Evolutionary conservation across 2,329 filamentous ascomycete genomes (phyloP).

Genomic region (Aureobasidium sp.): DNA sequence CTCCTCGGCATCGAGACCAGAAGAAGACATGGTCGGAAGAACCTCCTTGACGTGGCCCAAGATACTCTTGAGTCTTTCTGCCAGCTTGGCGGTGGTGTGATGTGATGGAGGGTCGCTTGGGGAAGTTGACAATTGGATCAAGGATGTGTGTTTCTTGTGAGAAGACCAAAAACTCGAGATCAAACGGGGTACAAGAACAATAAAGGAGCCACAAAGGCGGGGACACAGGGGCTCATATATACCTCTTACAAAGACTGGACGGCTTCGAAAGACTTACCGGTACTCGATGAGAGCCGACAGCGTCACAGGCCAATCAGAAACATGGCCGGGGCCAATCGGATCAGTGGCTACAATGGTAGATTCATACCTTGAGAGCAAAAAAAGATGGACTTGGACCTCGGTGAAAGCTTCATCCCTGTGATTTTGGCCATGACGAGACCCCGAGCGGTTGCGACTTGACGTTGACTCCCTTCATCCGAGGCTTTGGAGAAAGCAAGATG

Average conservation of each 20-base stretch:
- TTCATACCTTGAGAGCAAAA: not conserved
- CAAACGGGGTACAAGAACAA: not conserved
- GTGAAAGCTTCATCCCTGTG: constrained; percentile 2
- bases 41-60: constrained; percentile 9
- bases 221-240: constrained; percentile 7
- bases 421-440: not conserved
- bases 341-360: not conserved
- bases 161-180: not conserved
- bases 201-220: not conserved
- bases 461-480: constrained; percentile 12
- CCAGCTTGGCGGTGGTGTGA: constrained; percentile 8
- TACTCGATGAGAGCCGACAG: constrained; percentile 1
- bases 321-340: constrained; percentile 4
- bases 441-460: constrained; percentile 3
- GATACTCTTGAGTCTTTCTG: constrained; percentile 12
- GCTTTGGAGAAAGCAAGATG: not conserved
- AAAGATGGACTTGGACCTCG: not conserved
- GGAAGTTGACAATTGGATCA: not conserved
- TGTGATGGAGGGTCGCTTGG: not conserved
- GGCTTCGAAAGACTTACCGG: constrained; percentile 4
- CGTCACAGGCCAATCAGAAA: not conserved
- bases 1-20: constrained; percentile 53
- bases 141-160: not conserved
- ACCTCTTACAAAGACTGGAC: not conserved
- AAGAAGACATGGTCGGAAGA: constrained; percentile 7